Evolutionary conservation across 352 stramenopile species (phyloP).

Genomic region (Globisporangium perplexum): DNA sequence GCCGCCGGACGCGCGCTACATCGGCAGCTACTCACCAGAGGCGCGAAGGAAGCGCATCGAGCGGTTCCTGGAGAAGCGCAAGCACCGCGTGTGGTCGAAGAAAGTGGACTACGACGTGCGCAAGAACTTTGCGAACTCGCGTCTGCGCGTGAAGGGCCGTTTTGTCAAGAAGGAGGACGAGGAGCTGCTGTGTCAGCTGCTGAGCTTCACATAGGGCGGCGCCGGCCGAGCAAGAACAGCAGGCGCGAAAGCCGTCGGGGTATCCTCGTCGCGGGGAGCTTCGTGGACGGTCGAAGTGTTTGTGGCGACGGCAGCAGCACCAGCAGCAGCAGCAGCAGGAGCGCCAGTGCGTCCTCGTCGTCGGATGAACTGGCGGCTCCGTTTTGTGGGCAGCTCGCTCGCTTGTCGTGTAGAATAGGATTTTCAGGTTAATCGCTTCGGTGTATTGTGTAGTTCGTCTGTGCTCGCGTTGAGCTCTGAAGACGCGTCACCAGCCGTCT

Average conservation of each 20-base stretch:
- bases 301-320: not conserved
- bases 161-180: constrained; percentile 99
- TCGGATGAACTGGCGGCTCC: no score
- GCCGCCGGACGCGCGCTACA: constrained; percentile 48
- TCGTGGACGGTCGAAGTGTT: not conserved
- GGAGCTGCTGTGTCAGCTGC: constrained; percentile 78
- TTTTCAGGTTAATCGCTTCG: not conserved
- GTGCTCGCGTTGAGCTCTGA: no score
- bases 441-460: no score
- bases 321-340: not conserved
- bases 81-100: constrained; percentile 93
- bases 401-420: constrained; percentile 15
- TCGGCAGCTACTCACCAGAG: constrained; percentile 87
- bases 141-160: constrained; percentile 95
- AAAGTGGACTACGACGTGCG: constrained; percentile 98
- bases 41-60: constrained; percentile 82
- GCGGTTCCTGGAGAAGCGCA: constrained; percentile 90
- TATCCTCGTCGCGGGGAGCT: not conserved
- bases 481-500: not conserved
- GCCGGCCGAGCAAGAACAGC: not conserved
- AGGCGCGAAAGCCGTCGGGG: not conserved
- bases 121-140: constrained; percentile 99
- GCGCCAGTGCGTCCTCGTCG: no score
- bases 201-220: constrained; percentile 68
- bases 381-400: not conserved